phyloP scores from a whole-genome alignment of 2,329 filamentous ascomycete genomes.

The Dactylonectria estremocensis region DNA sequence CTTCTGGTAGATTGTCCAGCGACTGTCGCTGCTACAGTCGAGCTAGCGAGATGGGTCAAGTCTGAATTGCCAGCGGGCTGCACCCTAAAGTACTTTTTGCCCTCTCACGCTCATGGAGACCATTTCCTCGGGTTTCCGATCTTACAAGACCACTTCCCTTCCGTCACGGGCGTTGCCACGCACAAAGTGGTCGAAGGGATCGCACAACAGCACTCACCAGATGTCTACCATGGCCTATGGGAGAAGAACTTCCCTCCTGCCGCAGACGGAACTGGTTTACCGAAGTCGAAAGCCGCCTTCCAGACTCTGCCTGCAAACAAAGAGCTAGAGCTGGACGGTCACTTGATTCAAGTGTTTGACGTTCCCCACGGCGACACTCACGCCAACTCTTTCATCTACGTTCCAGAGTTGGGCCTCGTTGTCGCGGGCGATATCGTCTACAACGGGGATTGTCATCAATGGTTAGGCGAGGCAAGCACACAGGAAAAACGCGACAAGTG shows the following conservation, averaged over 20 bases:
- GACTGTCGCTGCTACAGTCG: conserved; percentile 1
- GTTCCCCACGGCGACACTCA: conserved; percentile 14
- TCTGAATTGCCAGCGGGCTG: background rate
- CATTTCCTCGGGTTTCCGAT: conserved; percentile 23
- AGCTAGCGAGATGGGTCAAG: conserved; percentile 13
- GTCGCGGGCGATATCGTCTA: conserved; percentile 21
- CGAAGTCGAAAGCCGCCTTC: background rate
- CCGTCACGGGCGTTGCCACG: background rate
- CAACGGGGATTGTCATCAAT: conserved; percentile 19
- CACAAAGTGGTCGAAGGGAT: conserved; percentile 1
- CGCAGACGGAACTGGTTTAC: conserved; percentile 1
- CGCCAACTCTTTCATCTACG: conserved; percentile 14
- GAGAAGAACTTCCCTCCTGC: conserved; percentile 2
- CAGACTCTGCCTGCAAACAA: background rate
- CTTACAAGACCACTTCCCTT: background rate
- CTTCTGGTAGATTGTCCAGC: conserved; percentile 17
- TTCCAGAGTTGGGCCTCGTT: conserved; percentile 2
- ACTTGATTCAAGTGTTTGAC: conserved; percentile 6
- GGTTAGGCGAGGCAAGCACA: conserved; percentile 1
- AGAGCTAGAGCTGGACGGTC: conserved; percentile 7
- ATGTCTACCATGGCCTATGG: conserved; percentile 6
- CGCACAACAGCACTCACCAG: background rate
- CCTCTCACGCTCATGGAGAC: conserved; percentile 2
- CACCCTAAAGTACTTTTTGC: conserved; percentile 7
- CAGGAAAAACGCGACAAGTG: conserved; percentile 1